Conservation (phyloP, 768 basidiomycete genomes). For the Galerina marginata region DNA sequence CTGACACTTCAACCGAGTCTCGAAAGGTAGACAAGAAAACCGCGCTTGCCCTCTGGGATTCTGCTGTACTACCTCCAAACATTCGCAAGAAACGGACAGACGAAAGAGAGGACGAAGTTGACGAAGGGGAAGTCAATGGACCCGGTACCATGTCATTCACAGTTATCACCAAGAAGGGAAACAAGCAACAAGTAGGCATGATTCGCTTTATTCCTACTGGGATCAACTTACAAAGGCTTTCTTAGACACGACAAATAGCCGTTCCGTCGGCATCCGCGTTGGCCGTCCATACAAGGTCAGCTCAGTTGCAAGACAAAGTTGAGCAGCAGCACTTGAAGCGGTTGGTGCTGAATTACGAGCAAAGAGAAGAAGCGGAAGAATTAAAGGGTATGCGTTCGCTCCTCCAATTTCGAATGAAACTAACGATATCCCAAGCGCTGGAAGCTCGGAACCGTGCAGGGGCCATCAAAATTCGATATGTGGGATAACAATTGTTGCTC, state of each 20-base stretch:
- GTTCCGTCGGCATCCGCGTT: constrained; percentile 88
- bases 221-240: constrained; percentile 15
- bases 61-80: constrained; percentile 73
- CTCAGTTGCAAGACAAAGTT: constrained; percentile 92
- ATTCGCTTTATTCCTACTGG: background rate
- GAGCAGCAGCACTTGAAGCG: constrained; percentile 97
- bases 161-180: constrained; percentile 89
- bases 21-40: constrained; percentile 90
- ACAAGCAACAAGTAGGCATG: constrained; percentile 80
- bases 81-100: constrained; percentile 69
- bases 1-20: constrained; percentile 82
- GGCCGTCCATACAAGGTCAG: constrained; percentile 88
- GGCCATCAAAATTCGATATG: constrained; percentile 79
- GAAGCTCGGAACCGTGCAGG: constrained; percentile 71
- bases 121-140: constrained; percentile 37
- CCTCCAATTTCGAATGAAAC: background rate
- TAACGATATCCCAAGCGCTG: constrained; percentile 47
- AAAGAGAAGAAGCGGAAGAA: constrained; percentile 86
- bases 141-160: constrained; percentile 86
- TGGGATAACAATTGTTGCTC: constrained; percentile 50
- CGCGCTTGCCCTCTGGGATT: constrained; percentile 87
- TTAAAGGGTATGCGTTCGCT: constrained; percentile 62
- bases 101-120: constrained; percentile 59
- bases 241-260: constrained; percentile 84
- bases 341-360: constrained; percentile 91